These are phyloP conservation scores for Erodium texanum DNA, from an alignment of 441 rosid genomes.

Conservation along the genomic window DNA sequence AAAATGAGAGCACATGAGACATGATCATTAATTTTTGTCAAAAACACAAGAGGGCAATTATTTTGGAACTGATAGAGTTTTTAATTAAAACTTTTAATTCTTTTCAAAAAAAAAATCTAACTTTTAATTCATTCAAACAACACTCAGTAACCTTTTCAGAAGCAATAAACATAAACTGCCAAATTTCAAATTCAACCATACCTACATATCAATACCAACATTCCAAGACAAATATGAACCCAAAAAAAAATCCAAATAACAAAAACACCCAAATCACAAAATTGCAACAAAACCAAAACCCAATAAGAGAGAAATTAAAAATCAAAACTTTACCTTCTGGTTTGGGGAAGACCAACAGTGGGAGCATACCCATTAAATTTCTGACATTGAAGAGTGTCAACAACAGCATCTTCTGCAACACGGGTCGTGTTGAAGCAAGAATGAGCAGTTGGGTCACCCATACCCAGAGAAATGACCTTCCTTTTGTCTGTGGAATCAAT, in stretches of 20 bases:
- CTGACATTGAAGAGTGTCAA: conserved; percentile 13
- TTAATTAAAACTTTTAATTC: too few species aligned
- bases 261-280: background rate
- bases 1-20: too few species aligned
- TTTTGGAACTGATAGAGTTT: too few species aligned
- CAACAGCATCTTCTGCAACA: conserved; percentile 15
- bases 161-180: background rate
- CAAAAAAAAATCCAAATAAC: background rate
- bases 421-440: conserved; percentile 13
- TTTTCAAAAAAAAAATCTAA: too few species aligned
- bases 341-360: background rate
- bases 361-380: conserved; percentile 16
- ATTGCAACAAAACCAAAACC: background rate
- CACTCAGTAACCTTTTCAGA: background rate
- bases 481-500: background rate
- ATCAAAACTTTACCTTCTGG: background rate
- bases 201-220: background rate
- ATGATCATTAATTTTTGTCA: too few species aligned
- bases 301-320: background rate
- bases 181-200: background rate
- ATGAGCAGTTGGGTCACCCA: conserved; percentile 16
- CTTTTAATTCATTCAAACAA: too few species aligned
- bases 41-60: too few species aligned
- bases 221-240: background rate
- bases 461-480: conserved; percentile 16